These are phyloP conservation scores for Beauveria sp. DNA, from an alignment of 2,329 filamentous ascomycete genomes.

Conservation along the genomic window DNA sequence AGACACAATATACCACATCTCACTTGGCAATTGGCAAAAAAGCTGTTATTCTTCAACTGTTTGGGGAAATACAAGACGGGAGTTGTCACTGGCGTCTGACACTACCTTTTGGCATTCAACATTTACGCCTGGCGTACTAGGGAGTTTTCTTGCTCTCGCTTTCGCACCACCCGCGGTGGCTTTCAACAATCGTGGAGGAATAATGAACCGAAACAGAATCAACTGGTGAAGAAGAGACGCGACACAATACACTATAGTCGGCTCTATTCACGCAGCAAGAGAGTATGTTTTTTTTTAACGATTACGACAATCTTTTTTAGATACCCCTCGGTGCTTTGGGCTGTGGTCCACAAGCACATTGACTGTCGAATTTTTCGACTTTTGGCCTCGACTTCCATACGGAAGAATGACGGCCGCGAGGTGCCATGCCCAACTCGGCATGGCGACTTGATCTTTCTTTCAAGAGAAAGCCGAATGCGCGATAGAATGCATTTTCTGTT, in stretches of 20 bases:
- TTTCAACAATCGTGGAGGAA: neutral
- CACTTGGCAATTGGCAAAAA: conserved; percentile 10
- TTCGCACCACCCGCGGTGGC: neutral
- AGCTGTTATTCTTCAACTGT: neutral
- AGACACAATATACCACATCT: conserved; percentile 11
- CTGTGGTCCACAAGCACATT: neutral
- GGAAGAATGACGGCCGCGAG: neutral
- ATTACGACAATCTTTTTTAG: neutral
- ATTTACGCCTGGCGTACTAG: neutral
- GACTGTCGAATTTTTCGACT: neutral
- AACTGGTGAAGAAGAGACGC: neutral
- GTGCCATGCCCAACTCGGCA: neutral
- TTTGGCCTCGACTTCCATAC: neutral
- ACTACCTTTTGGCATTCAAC: neutral
- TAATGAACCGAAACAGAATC: neutral
- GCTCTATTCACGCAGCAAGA: neutral
- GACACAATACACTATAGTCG: neutral
- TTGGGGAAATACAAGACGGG: neutral
- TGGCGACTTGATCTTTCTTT: neutral
- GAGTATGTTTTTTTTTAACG: neutral
- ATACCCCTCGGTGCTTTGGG: neutral
- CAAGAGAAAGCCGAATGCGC: neutral
- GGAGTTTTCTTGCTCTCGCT: neutral
- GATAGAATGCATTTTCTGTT: conserved; percentile 10
- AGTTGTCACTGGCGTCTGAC: neutral